These are phyloP conservation scores for Fonsecaea pedrosoi DNA, from an alignment of 2,329 filamentous ascomycete species.

Conservation along the genomic window DNA sequence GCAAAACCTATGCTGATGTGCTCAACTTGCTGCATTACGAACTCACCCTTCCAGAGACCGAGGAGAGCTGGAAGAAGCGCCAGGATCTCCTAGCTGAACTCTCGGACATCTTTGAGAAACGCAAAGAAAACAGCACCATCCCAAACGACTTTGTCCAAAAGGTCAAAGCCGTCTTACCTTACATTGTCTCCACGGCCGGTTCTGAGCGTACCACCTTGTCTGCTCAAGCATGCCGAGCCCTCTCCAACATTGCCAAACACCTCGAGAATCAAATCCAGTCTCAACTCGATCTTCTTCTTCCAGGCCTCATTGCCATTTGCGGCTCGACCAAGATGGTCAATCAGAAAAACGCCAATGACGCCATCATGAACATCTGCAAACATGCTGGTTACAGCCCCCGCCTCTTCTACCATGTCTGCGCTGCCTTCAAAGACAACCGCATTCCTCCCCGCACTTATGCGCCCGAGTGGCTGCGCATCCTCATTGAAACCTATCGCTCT, in stretches of 20 bases:
- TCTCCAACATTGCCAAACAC: conserved; percentile 33
- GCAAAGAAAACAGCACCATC: conserved; percentile 30
- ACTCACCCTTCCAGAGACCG: conserved; percentile 34
- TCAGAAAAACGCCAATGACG: conserved; percentile 79
- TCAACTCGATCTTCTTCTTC: conserved; percentile 38
- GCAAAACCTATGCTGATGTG: conserved; percentile 32
- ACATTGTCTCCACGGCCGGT: conserved; percentile 35
- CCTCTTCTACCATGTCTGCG: conserved; percentile 83
- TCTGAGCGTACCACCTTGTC: conserved; percentile 41
- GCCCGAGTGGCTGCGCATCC: conserved; percentile 80
- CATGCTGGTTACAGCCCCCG: conserved; percentile 80
- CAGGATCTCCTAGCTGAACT: conserved; percentile 36
- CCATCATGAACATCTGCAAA: conserved; percentile 80
- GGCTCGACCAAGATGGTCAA: conserved; percentile 91
- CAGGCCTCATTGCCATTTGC: conserved; percentile 86
- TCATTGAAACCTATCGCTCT: conserved; percentile 77
- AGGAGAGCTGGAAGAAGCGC: conserved; percentile 40
- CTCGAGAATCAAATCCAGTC: conserved; percentile 36
- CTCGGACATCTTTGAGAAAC: conserved; percentile 36
- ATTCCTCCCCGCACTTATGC: conserved; percentile 81
- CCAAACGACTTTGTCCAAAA: conserved; percentile 37
- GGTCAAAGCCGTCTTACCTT: conserved; percentile 36
- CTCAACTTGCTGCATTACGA: conserved; percentile 37
- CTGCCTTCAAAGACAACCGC: conserved; percentile 90
- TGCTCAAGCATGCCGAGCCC: conserved; percentile 32